Evolutionary conservation across 129 eudicot genomes (phyloP).

Genomic region (Flaveria bidentis): DNA sequence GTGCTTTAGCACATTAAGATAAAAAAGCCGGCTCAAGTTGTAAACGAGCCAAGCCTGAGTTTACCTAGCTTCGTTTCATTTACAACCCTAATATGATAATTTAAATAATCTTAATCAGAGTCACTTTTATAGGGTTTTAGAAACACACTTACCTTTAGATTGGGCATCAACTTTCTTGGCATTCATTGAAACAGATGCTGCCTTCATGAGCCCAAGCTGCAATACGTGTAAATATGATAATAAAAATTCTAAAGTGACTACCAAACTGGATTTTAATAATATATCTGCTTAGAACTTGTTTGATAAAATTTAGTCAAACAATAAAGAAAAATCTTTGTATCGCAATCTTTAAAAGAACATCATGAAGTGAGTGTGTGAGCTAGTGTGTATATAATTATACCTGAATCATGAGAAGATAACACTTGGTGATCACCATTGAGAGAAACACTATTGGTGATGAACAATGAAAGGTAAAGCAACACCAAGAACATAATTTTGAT

Average conservation of each 20-base stretch:
- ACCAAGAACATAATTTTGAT: slow-evolving; percentile 3
- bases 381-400: slow-evolving; percentile 22
- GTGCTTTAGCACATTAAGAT: no score
- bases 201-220: slow-evolving; percentile 23
- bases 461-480: slow-evolving; percentile 30
- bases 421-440: slow-evolving; percentile 13
- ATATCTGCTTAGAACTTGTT: no score
- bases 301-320: no score
- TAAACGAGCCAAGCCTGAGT: no score
- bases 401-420: slow-evolving; percentile 29
- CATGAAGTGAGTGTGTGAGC: not conserved
- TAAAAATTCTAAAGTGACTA: not conserved
- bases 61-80: no score
- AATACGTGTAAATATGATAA: slow-evolving; percentile 3
- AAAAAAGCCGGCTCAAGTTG: no score
- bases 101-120: no score
- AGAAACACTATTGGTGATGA: slow-evolving; percentile 21
- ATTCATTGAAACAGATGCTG: slow-evolving; percentile 7
- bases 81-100: no score
- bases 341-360: not conserved
- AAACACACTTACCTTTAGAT: slow-evolving; percentile 22
- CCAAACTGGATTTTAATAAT: no score
- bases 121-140: not conserved
- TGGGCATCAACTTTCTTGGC: slow-evolving; percentile 31
- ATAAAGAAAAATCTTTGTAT: not conserved